phyloP scores from a whole-genome alignment of 345 rosid genomes.

The Carallia brachiata region DNA sequence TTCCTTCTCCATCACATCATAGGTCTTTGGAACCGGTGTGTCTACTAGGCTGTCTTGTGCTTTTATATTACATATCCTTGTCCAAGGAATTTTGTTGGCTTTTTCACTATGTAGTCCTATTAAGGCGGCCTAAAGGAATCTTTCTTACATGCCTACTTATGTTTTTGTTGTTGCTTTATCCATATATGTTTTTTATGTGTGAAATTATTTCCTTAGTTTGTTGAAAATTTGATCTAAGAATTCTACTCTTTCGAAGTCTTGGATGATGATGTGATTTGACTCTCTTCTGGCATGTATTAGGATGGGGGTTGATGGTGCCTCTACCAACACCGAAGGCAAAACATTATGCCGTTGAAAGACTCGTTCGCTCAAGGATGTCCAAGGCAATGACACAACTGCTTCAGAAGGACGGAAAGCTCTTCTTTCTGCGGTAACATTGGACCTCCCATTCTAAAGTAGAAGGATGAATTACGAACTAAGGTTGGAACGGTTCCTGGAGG shows the following conservation, averaged over 20 bases:
- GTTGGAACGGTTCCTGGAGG: conserved; percentile 6
- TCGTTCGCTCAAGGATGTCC: conserved; percentile 13
- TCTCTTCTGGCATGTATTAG: conserved; percentile 22
- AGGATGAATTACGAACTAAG: conserved; percentile 4
- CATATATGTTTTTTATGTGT: neutral
- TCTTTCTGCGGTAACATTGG: conserved; percentile 2
- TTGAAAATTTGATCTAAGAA: neutral
- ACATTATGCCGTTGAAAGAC: neutral
- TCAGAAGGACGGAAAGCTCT: conserved; percentile 14
- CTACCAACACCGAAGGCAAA: neutral
- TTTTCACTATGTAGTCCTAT: conserved; percentile 1
- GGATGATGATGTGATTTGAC: neutral
- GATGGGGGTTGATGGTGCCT: conserved; percentile 27
- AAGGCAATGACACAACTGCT: conserved; percentile 5
- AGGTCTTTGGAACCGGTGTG: conserved; percentile 35
- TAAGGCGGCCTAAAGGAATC: conserved; percentile 2
- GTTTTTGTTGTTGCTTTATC: conserved; percentile 5
- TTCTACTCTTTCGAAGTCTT: neutral
- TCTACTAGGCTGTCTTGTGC: neutral
- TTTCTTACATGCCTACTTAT: neutral
- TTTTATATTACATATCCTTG: neutral
- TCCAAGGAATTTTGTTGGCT: conserved; percentile 8
- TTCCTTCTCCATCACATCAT: conserved; percentile 36
- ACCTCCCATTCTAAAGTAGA: conserved; percentile 4
- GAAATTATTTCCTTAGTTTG: neutral